These are phyloP conservation scores for Cicer bijugum DNA, from an alignment of 306 rosid species.

Conservation along the genomic window DNA sequence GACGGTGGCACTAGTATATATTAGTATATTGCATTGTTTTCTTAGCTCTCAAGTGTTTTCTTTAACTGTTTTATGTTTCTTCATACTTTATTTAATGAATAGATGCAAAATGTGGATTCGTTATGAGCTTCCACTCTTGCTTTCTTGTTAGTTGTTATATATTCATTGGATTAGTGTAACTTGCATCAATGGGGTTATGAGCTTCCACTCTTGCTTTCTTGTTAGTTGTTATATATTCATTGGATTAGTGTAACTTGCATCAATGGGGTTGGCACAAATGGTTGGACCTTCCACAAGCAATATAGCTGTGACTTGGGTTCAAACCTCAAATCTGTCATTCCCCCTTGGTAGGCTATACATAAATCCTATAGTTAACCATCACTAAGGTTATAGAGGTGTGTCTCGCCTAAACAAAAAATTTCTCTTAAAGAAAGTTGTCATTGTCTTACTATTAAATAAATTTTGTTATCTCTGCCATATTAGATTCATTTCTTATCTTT, in stretches of 20 bases:
- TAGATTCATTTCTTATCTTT: conserved; percentile 2
- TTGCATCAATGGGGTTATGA: background rate
- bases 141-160: conserved; percentile 6
- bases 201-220: conserved; percentile 20
- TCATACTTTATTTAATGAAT: conserved; percentile 25
- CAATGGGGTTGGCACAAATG: background rate
- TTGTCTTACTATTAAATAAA: conserved; percentile 5
- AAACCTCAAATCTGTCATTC: too few relatives aligned
- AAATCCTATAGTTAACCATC: too few relatives aligned
- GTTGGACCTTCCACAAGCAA: background rate
- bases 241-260: background rate
- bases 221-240: conserved; percentile 7
- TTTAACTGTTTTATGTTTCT: background rate
- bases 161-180: background rate
- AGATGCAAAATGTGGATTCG: conserved; percentile 9
- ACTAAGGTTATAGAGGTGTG: too few relatives aligned
- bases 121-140: conserved; percentile 14
- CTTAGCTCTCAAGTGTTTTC: conserved; percentile 22
- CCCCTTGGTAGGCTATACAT: too few relatives aligned
- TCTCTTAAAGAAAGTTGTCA: too few relatives aligned
- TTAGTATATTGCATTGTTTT: conserved; percentile 6
- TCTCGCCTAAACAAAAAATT: too few relatives aligned
- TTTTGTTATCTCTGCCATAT: conserved; percentile 13
- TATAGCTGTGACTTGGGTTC: too few relatives aligned
- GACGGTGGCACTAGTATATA: conserved; percentile 31